Evolutionary conservation across 495 filamentous ascomycete species (phyloP), one percentile per base, ranked within the genome.

Genomic region (Bacidia gigantensis): DNA sequence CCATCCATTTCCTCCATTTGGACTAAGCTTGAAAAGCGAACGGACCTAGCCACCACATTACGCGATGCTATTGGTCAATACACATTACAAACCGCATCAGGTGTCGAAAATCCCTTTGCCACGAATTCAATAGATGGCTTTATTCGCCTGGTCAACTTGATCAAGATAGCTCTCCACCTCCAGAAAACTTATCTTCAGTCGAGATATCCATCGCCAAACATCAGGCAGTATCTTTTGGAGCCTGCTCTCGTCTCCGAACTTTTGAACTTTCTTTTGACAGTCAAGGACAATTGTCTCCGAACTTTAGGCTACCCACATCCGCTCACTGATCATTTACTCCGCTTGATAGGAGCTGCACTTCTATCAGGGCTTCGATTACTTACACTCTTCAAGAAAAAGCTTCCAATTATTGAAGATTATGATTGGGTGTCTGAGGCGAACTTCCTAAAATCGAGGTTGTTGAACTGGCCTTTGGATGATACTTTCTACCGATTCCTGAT

Each of bases 221-320:
- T 42, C 20, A 17, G 1, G 23, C 42, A 64, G 61, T 64, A 58
- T 45, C 61, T 2, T 7, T 18, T 44, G 17, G 41, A 44, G 20
- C 7, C 41, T 9, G 41, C 7, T 18, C 7, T 44, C 9, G 41
- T 44, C 9, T 7, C 20, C 5, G 41, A 44, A 17, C 9, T 44
- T 44, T 18, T 44, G 20, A 17, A 5, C 9, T 9, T 18, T 44
- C 41, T 44, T 17, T 44, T 44, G 41, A 17, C 41, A n/a, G 20
- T 44, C 20, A 44, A 44, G 17, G 17, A 44, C 20, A 44, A 22
- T 5, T 44, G 7, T 18, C 41, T 44, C 41, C 17, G 7, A 22
- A 22, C 7, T 18, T 9, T 7, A 18, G 17, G 17, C 5, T 7
- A 22, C 41, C 5, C 17, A 17, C 17, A 18, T 22, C 7, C 41